These are phyloP conservation scores for Suillus cothurnatus DNA, from an alignment of 768 basidiomycete genomes.

Conservation along the genomic window DNA sequence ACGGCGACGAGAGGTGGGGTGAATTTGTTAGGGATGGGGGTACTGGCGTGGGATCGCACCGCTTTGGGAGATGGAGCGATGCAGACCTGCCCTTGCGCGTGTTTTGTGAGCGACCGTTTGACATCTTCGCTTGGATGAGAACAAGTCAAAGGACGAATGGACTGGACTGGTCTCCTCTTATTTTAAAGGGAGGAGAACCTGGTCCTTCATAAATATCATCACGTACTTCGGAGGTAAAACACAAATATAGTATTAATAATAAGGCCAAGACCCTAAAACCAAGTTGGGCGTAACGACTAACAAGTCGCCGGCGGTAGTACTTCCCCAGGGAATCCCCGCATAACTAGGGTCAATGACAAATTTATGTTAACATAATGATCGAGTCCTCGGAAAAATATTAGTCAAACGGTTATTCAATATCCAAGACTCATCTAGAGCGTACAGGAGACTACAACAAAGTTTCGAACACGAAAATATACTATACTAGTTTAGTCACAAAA, in stretches of 20 bases:
- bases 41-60: slow-evolving; percentile 46
- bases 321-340: slow-evolving; percentile 7
- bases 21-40: slow-evolving; percentile 61
- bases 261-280: background rate
- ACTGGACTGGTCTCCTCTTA: background rate
- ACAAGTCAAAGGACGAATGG: background rate
- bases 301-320: background rate
- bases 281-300: background rate
- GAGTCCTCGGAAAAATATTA: slow-evolving; percentile 4
- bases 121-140: background rate
- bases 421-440: background rate
- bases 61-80: slow-evolving; percentile 20
- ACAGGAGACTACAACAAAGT: background rate
- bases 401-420: background rate
- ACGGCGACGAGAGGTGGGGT: slow-evolving; percentile 52
- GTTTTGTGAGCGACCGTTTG: background rate
- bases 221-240: background rate
- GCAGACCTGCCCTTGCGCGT: slow-evolving; percentile 21
- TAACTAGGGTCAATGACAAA: background rate
- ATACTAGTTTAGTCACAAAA: slow-evolving; percentile 34
- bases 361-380: slow-evolving; percentile 6
- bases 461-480: background rate
- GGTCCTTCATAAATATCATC: background rate
- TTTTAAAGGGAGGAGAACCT: background rate
- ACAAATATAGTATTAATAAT: slow-evolving; percentile 2